These are phyloP conservation scores for Brassica cretica DNA, from an alignment of 345 rosid species.

Conservation along the genomic window DNA sequence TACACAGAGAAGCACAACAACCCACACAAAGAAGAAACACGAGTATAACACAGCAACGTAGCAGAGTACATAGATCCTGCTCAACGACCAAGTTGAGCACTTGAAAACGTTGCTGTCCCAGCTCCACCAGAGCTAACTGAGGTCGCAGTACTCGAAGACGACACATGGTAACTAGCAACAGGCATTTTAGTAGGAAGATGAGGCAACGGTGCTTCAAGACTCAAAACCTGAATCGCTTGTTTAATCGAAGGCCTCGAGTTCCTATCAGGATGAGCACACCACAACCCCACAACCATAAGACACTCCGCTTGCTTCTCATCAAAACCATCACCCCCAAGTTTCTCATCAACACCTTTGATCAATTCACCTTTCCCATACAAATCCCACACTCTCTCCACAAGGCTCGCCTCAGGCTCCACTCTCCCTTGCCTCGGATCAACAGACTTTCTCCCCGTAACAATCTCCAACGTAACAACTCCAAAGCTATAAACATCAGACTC, in stretches of 20 bases:
- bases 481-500: slow-evolving; percentile 53
- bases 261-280: slow-evolving; percentile 65
- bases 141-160: slow-evolving; percentile 37
- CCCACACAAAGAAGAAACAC: not conserved
- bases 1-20: not conserved
- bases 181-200: slow-evolving; percentile 50
- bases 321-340: slow-evolving; percentile 30
- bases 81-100: slow-evolving; percentile 44
- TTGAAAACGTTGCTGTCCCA: slow-evolving; percentile 38
- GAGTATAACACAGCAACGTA: not conserved
- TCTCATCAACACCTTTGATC: slow-evolving; percentile 41
- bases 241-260: slow-evolving; percentile 49
- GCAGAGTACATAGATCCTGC: not conserved
- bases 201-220: slow-evolving; percentile 47
- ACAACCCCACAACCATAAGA: slow-evolving; percentile 54
- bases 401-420: slow-evolving; percentile 26
- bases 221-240: slow-evolving; percentile 56
- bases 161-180: slow-evolving; percentile 40
- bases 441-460: slow-evolving; percentile 47
- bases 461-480: slow-evolving; percentile 49
- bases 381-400: slow-evolving; percentile 60
- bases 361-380: slow-evolving; percentile 41
- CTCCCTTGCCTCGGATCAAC: slow-evolving; percentile 29
- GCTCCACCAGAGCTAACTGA: slow-evolving; percentile 41
- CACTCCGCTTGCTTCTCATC: slow-evolving; percentile 44